Evolutionary conservation across 768 basidiomycete species (phyloP).

Genomic region (Saitozyma sp.): DNA sequence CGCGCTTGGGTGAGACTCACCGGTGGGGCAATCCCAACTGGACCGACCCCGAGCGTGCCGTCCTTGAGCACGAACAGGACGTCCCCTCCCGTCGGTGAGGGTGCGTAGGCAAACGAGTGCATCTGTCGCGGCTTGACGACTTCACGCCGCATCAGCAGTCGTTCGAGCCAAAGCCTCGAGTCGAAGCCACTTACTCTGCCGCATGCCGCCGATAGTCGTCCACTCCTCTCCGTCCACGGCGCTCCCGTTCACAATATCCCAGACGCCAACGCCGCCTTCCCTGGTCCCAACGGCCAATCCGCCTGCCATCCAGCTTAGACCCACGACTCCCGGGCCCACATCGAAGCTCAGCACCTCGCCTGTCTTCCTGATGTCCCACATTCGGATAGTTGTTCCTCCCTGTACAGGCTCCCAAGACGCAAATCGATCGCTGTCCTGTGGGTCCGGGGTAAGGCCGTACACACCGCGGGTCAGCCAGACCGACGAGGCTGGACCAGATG

Average conservation of each 20-base stretch:
- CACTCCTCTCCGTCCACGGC: slow-evolving; percentile 14
- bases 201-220: slow-evolving; percentile 30
- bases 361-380: slow-evolving; percentile 45
- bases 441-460: slow-evolving; percentile 37
- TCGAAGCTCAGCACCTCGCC: slow-evolving; percentile 42
- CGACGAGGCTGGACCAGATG: slow-evolving; percentile 10
- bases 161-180: neutral
- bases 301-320: slow-evolving; percentile 32
- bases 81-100: slow-evolving; percentile 14
- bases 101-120: slow-evolving; percentile 40
- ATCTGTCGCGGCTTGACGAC: slow-evolving; percentile 39
- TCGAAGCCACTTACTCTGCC: slow-evolving; percentile 23
- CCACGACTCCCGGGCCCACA: slow-evolving; percentile 25
- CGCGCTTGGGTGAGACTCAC: slow-evolving; percentile 19
- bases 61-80: slow-evolving; percentile 45
- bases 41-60: slow-evolving; percentile 43
- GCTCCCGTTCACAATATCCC: slow-evolving; percentile 38
- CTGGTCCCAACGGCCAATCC: slow-evolving; percentile 38
- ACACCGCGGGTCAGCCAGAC: slow-evolving; percentile 42
- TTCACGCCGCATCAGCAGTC: slow-evolving; percentile 12
- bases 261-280: slow-evolving; percentile 46
- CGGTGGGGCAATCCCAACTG: slow-evolving; percentile 25
- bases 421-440: slow-evolving; percentile 27
- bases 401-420: slow-evolving; percentile 39
- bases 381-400: slow-evolving; percentile 28